Evolutionary conservation across 2,329 filamentous ascomycete species (phyloP), one percentile per base, ranked within the genome.

Genomic region (Stromatinia cepivora): DNA sequence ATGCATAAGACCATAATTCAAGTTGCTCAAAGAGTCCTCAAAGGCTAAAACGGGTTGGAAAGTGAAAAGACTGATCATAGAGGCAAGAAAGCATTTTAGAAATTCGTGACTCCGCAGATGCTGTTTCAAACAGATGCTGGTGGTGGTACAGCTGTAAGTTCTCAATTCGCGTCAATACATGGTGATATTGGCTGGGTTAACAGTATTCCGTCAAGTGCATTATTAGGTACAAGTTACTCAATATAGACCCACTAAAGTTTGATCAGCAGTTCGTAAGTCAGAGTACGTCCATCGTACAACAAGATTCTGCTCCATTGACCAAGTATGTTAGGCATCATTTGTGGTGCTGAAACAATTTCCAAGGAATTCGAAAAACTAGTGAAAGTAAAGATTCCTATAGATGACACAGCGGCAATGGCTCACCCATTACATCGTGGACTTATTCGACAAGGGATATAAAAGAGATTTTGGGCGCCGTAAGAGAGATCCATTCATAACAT

Each of bases 321-420:
- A 61, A 64, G 31, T 15, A 52, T 52, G 50, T 6, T 31, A 66
- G 63, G 63, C 56, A 42, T 66, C 8, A 66, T 66, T 15, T 66
- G 63, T 31, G 63, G 63, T 31, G 48, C 63, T 31, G 63, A 66
- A 39, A 66, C 63, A 8, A 66, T 66, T 45, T 66, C 63, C 15
- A 48, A 66, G 11, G n/a, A 56, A 2, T 56, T 66, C 36, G 28
- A 22, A 28, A 25, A 39, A 25, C 45, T 66, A n/a, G 34, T 45
- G 13, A 31, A 56, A 31, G 13, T 8, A 8, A 56, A 54, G 28
- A 25, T 57, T n/a, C 31, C 45, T 31, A 15, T 25, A 34, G n/a
- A 56, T 36, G 56, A n/a, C 63, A 54, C 53, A 66, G 4, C 50
- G 48, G 39, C 28, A 36, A 22, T 66, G 48, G 63, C 28, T 28